Base-by-base conservation (phyloP, 345 rosid genomes). In the Lepidium africanum region DNA sequence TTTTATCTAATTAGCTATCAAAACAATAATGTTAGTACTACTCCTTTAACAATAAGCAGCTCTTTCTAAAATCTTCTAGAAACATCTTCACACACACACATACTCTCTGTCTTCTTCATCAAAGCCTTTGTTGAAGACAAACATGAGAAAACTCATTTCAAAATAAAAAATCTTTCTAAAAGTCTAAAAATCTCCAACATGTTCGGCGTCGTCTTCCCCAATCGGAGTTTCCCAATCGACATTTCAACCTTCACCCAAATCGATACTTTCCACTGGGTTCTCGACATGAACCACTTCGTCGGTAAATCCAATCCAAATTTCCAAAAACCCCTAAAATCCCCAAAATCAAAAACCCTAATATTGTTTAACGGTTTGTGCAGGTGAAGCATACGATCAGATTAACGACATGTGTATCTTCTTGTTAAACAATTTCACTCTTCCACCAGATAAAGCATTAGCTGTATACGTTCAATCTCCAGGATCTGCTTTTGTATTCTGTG, bases 141-240 rank as follows among this genome's bases (percentile, higher is more conserved):
- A 43, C 57, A 30, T 49, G 33, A 57, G 14, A 68, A 35, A 32
- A 17, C 7, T n/a, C 27, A 47, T 42, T 63, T 14, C 3, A 42
- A 63, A 42, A 3, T 17, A 9, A 8, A 39, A 51, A 10, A 10
- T 7, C 12, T 30, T 23, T 17, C 5, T 5, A 0, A 19, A 8
- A 7, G 23, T 21, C 17, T 38, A 5, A 43, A 41, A 14, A n/a
- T 1, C n/a, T n/a, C 2, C 40, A 45, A 16, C 30, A 90, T 94
- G 99, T 94, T 94, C 51, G 99, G 99, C 23, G 95, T 94, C 3
- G 91, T 94, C 38, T 94, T 94, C 78, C 99, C 99, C 2, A 85
- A 94, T 70, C 83, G 97, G 65, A 94, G 99, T 75, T 94, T 89
- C 80, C 99, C 99, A 1, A 78, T 94, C 71, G 97, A 91, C 73